Base-by-base conservation (phyloP, 2,329 filamentous ascomycete species). In the Myriosclerotinia scirpicola region DNA sequence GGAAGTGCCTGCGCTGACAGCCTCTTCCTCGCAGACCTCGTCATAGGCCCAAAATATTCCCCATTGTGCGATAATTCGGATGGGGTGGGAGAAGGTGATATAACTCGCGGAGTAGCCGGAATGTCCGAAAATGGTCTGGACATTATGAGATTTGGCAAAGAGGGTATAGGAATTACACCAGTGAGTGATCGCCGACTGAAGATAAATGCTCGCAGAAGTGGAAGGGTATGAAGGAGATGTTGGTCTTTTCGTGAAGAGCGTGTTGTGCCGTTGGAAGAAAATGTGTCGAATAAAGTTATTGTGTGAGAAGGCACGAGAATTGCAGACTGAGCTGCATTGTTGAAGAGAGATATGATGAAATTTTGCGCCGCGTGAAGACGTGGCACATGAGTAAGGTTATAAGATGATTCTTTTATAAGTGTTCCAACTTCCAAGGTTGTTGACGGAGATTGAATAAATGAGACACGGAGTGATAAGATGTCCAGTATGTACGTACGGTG, bases 21-120 rank as follows among this genome's bases (percentile, higher is more conserved):
- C 73, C 84, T 87, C 72, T 83, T 83, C 67, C 89, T 84, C 64
- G 87, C 88, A 44, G 92, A 94, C 73, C 92, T 87, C 69, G 92
- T 96, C 69, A 88, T 83, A 7, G 92, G 92, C 12, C 87, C 90
- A 71, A 86, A 87, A 78, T 96, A 88, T 69, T 84, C 84, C 76
- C 89, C 84, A 67, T 80, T 79, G 30, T 76, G 78, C 70, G 82
- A 82, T 42, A 77, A 77, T 67, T 89, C 87, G 30, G 87, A 88
- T 1, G 87, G 87, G 2, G 90, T 89, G 52, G 93, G 93, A 65
- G 92, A 95, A 52, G 93, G 93, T 15, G 92, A 96, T 73, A 95
- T 96, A 72, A 97, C 91, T 75, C 92, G 89, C 74, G 93, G 93
- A 66, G 90, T 95, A 67, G 85, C 85, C 67, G 93, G 93, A 67